Conservation (phyloP, 305 asterid species). For the Solanum aculeatissimum region DNA sequence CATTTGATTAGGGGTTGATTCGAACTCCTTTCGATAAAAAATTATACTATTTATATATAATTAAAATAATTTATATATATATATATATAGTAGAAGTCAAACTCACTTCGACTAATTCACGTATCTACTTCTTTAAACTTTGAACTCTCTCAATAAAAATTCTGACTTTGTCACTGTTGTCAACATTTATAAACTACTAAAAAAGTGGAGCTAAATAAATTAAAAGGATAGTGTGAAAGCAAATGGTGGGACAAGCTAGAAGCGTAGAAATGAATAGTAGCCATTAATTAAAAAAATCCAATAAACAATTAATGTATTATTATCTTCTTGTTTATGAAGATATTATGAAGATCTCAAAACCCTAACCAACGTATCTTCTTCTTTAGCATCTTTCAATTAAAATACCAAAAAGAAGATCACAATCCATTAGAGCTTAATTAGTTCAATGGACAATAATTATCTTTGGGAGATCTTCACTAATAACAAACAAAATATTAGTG, state of each 20-base stretch:
- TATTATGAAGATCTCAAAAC: background rate
- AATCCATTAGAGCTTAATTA: background rate
- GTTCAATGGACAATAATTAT: background rate
- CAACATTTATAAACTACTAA: background rate
- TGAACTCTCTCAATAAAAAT: too few relatives aligned
- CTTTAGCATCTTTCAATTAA: background rate
- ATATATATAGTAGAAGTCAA: too few relatives aligned
- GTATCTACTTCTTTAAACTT: too few relatives aligned
- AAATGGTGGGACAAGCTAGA: background rate
- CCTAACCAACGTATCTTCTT: conserved; percentile 1
- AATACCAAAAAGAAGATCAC: background rate
- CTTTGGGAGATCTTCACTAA: background rate
- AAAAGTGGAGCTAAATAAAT: background rate
- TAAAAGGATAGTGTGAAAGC: background rate
- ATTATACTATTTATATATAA: too few relatives aligned
- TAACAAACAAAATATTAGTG: background rate
- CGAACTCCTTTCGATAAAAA: too few relatives aligned
- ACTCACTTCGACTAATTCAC: too few relatives aligned
- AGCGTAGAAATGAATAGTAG: background rate
- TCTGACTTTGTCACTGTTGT: too few relatives aligned
- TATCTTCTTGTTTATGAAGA: background rate
- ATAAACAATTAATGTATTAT: background rate
- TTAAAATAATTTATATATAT: too few relatives aligned
- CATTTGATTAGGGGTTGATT: too few relatives aligned
- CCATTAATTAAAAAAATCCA: background rate